Base-by-base conservation (phyloP, 1,284 basidiomycete genomes). In the Sanguinoderma infundibulare region DNA sequence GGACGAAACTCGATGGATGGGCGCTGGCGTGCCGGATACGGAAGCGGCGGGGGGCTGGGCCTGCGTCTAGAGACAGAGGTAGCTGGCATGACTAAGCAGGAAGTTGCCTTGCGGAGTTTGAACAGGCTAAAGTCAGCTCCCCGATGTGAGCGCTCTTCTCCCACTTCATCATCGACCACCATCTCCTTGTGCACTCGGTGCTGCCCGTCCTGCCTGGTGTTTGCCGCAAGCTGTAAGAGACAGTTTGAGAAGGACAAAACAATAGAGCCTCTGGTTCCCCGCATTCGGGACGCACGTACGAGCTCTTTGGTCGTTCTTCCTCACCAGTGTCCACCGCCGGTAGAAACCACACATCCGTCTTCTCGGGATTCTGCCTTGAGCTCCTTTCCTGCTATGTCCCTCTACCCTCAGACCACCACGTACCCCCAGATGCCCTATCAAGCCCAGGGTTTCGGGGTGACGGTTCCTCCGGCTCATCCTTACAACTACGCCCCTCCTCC, bases 81-180 rank as follows among this genome's bases (percentile, higher is more conserved):
- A 56, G 46, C 26, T 22, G 24, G n/a, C 59, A 38, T 42, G 36
- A 40, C 57, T 54, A 53, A 61, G 39, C 20, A n/a, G 50, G 57
- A 49, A 59, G 60, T 53, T 59, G 59, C 57, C 63, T 64, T 50
- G 71, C 77, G 67, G 78, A 70, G 72, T 60, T 67, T 58, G 50
- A 70, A 69, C 40, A 1, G 34, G 39, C 51, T 58, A 70, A 72
- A 56, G 59, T 73, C 66, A 71, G 67, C 70, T 17, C 70, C 73
- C 59, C 46, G 61, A 62, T 69, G 59, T 59, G 67, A 63, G 69
- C 69, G 55, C 47, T 57, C 65, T 72, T 73, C 73, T 76, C 74
- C 71, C 71, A 70, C 79, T 80, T 78, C 74, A 81, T 71, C 80
- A 77, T 79, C 80, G 77, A 82, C 78, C 78, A 79, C 72, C 79